Evolutionary conservation across 305 asterid species (phyloP), one percentile per base, ranked within the genome.

Genomic region (Fraxinus floribunda): DNA sequence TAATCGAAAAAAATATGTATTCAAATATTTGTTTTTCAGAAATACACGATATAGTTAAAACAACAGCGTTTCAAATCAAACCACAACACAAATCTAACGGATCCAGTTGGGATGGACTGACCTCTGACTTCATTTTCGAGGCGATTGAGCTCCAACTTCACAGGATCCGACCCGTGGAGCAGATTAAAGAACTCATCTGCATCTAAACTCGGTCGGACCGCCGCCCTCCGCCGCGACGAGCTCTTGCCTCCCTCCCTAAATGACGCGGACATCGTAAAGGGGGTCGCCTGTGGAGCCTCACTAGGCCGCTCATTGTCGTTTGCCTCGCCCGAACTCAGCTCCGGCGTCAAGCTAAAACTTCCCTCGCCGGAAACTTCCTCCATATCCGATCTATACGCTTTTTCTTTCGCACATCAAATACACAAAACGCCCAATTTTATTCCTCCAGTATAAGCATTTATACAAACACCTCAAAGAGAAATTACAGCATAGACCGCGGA

Each of bases 121-220:
- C 99, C 98, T 93, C 98, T 92, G 89, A 93, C 94, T 88, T 93
- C 99, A 73, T 95, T 95, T 92, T 95, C 99, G 80, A 95, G 95
- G 75, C 99, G 95, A 91, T 94, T 95, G 85, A 95, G 99, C 92
- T 95, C 99, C 86, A 95, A 15, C 92, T 90, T 94, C 88, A 95
- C 98, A 92, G 99, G 99, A 95, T 95, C 99, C 92, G 98, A 95
- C 20, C 99, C 99, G 84, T 95, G 99, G 78, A 95, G 98, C 84
- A 94, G 86, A 89, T 92, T 95, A 32, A 95, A 83, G 80, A 94
- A 92, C 87, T 95, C 99, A 72, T 95, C 99, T 9, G 99, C 96
- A 82, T 95, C 99, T 22, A 94, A 86, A 81, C 98, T 94, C n/a
- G 96, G 96, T 89, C 97, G 87, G 82, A 90, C 90, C 84, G 97